phyloP scores from a whole-genome alignment of 2,329 filamentous ascomycete species.

The Fonsecaea monophora region DNA sequence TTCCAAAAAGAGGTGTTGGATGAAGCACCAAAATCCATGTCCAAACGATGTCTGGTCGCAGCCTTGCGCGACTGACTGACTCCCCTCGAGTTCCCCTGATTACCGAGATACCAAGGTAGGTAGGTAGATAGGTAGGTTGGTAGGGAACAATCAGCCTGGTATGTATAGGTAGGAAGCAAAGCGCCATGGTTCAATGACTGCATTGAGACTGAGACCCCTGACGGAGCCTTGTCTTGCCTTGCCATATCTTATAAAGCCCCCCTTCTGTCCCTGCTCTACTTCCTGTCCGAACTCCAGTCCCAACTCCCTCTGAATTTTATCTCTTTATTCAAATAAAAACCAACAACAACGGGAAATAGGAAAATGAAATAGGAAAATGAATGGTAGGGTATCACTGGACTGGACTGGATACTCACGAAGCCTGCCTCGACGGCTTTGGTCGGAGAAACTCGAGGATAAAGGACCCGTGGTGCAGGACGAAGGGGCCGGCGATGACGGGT shows the following conservation, averaged over 20 bases:
- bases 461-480: constrained; percentile 22
- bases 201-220: no score
- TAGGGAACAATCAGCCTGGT: not conserved
- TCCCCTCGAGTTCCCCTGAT: not conserved
- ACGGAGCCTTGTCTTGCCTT: no score
- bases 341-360: not conserved
- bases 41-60: not conserved
- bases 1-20: not conserved
- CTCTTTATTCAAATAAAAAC: no score
- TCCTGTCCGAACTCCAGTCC: no score
- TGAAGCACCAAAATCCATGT: not conserved
- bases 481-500: constrained; percentile 30
- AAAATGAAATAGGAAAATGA: not conserved
- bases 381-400: not conserved
- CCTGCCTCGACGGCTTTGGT: constrained; percentile 27
- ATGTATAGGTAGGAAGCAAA: not conserved
- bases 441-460: constrained; percentile 32
- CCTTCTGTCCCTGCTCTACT: no score
- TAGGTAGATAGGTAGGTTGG: no score
- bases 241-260: no score
- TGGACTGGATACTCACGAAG: constrained; percentile 25
- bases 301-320: no score
- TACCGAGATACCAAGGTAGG: no score
- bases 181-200: no score
- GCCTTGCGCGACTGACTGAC: not conserved